Conservation (phyloP, 495 filamentous ascomycete species). For the Penicillium fimorum region DNA sequence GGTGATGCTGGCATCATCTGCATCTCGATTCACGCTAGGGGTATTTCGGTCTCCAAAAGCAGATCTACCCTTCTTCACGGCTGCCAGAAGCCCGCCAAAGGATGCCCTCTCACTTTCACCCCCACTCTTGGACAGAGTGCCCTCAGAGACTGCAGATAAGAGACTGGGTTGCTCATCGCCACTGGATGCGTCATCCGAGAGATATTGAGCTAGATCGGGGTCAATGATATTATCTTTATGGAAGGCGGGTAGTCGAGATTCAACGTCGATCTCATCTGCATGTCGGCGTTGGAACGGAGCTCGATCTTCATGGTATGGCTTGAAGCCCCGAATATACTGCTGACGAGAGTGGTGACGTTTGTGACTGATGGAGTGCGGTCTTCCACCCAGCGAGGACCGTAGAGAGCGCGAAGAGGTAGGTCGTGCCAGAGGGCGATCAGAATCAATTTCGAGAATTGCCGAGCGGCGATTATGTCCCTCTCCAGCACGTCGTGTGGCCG, state of each 20-base stretch:
- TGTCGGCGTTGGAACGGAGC: constrained; percentile 85
- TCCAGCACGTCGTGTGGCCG: constrained; percentile 78
- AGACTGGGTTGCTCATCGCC: constrained; percentile 90
- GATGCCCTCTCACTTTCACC: constrained; percentile 55
- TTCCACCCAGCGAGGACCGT: constrained; percentile 65
- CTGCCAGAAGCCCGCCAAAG: constrained; percentile 54
- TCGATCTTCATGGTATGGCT: constrained; percentile 65
- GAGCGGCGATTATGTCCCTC: constrained; percentile 80
- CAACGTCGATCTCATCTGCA: constrained; percentile 59
- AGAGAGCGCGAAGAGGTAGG: constrained; percentile 92
- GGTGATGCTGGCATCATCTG: constrained; percentile 56
- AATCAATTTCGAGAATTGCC: constrained; percentile 86
- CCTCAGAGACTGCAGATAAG: constrained; percentile 65
- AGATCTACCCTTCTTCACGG: constrained; percentile 72
- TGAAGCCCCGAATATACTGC: constrained; percentile 62
- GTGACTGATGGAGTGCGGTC: constrained; percentile 70
- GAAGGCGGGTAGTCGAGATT: constrained; percentile 78
- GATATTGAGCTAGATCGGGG: constrained; percentile 88
- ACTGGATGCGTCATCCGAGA: constrained; percentile 91
- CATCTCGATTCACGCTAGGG: constrained; percentile 62
- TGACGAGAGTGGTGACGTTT: constrained; percentile 85
- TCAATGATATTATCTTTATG: constrained; percentile 98
- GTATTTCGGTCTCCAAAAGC: constrained; percentile 68
- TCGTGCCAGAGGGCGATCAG: constrained; percentile 66
- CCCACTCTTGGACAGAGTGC: constrained; percentile 44